Base-by-base conservation (phyloP, 78 protist genomes). In the Acrasis kona region DNA sequence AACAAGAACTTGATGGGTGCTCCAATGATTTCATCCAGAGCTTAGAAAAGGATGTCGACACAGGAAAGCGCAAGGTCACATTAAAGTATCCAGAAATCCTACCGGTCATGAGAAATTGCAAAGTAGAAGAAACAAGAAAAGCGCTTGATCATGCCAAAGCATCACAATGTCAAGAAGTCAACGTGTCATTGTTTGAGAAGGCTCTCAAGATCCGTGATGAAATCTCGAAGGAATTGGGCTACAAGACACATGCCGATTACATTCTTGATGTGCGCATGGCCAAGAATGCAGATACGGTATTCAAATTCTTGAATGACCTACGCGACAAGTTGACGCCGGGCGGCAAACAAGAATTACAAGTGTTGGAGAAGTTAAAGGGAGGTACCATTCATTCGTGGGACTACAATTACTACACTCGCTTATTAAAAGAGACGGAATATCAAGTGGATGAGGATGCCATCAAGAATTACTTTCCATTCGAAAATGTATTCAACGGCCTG, bases 21-120 rank as follows among this genome's bases (percentile, higher is more conserved):
- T 84, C 85, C 19, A 84, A 82, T 36, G 83, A 87, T 1, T 64
- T 70, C 0, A 2, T 87, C 8, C 39, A 74, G 41, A n/a, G 9
- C 7, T 57, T 72, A 42, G 34, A 70, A 69, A 38, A 57, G 74
- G n/a, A 35, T 68, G 72, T 74, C 10, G 87, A 41, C 0, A 70
- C 30, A 2, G 78, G 76, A 12, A 80, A 69, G 68, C 77, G 68
- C 36, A 61, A 69, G 9, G 65, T 83, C 39, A 41, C 81, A 3
- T 57, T 85, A n/a, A 72, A 84, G 36, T 77, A 84, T 19, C 93
- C 93, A 38, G 87, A 82, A n/a, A 6, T 81, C 5, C 0, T 85
- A 8, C 89, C 89, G 50, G 36, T 76, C 12, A 42, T 89, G 78
- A 69, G 70, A 74, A 76, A 39, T 38, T 83, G 87, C 34, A 2